phyloP scores from a whole-genome alignment of 768 basidiomycete species.

The Amanita polypyramis region DNA sequence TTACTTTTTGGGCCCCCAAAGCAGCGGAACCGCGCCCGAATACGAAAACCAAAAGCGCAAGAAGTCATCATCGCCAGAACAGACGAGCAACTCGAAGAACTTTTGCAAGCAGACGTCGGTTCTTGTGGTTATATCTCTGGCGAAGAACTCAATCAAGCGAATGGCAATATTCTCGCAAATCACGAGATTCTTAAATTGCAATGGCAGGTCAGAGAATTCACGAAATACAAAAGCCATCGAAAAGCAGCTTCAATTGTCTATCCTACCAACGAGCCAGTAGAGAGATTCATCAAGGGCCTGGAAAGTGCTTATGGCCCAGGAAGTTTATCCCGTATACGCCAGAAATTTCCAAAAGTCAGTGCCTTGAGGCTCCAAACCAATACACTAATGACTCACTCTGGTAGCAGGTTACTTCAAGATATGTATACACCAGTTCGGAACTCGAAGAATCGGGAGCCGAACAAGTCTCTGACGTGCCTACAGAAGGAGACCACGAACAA shows the following conservation, averaged over 20 bases:
- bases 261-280: background rate
- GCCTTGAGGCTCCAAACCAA: too few relatives aligned
- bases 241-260: background rate
- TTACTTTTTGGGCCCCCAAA: background rate
- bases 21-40: background rate
- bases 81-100: background rate
- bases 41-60: background rate
- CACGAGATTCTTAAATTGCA: background rate
- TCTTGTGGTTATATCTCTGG: background rate
- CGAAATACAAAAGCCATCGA: background rate
- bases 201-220: background rate
- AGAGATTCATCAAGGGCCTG: background rate
- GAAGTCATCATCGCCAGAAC: background rate
- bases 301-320: constrained; percentile 4
- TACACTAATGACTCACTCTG: background rate
- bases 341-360: background rate
- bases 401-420: background rate
- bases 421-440: constrained; percentile 5
- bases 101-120: background rate
- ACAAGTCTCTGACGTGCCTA: background rate
- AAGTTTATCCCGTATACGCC: background rate
- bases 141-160: background rate
- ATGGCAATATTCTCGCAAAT: background rate
- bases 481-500: background rate
- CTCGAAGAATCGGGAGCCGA: constrained; percentile 2